Percentiles rank a stretch among this genome's conserved stretches.
phyloP scores from a whole-genome alignment of 345 rosid genomes.

The Microthlaspi erraticum region DNA sequence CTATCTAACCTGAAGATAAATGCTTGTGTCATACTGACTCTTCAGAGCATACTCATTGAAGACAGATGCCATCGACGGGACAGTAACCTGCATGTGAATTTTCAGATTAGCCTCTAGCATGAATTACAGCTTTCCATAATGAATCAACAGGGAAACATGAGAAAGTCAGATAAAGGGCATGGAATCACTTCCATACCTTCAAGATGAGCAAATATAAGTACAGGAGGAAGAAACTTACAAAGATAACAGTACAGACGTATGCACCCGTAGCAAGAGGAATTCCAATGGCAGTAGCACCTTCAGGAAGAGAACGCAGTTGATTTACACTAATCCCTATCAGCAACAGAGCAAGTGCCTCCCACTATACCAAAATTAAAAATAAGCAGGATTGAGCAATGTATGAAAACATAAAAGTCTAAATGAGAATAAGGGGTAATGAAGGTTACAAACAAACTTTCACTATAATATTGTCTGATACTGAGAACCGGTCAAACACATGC shows the following conservation, averaged over 20 bases:
- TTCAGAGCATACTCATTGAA: constrained; percentile 96
- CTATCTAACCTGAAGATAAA: constrained; percentile 87
- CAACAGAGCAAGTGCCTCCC: constrained; percentile 96
- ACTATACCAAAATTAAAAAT: constrained; percentile 58
- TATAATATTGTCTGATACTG: not conserved
- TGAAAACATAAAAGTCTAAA: not conserved
- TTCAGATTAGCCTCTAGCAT: constrained; percentile 38
- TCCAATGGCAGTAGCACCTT: constrained; percentile 70
- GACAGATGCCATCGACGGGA: constrained; percentile 97
- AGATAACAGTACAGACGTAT: constrained; percentile 79
- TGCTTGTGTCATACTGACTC: constrained; percentile 97
- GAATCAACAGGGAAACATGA: constrained; percentile 15
- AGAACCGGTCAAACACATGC: constrained; percentile 22
- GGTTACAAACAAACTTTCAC: constrained; percentile 17
- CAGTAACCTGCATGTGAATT: constrained; percentile 68
- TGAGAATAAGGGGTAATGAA: constrained; percentile 10
- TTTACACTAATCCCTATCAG: constrained; percentile 94
- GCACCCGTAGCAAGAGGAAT: constrained; percentile 86
- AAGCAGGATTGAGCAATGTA: constrained; percentile 10
- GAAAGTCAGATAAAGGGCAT: not conserved
- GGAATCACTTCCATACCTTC: constrained; percentile 3
- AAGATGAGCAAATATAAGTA: constrained; percentile 29
- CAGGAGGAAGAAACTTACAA: constrained; percentile 62
- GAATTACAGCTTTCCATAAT: constrained; percentile 12
- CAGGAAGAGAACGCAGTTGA: constrained; percentile 89